phyloP scores from a whole-genome alignment of 2,329 filamentous ascomycete species.

The Colletotrichum camelliae region DNA sequence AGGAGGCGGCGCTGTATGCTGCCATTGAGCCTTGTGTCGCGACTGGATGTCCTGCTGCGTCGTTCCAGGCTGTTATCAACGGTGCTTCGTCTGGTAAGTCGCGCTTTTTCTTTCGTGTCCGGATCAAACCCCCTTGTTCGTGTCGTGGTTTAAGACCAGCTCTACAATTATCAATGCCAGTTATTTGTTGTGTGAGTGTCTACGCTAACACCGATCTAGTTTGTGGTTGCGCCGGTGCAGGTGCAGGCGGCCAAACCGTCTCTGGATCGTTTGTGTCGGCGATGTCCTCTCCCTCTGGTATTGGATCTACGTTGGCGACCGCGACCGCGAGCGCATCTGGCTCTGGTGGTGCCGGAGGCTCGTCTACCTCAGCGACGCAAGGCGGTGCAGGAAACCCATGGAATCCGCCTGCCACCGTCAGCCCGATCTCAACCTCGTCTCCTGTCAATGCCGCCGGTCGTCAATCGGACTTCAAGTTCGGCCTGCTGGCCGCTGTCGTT shows the following conservation, averaged over 20 bases:
- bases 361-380: conserved; percentile 1
- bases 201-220: neutral
- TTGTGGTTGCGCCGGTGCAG: conserved; percentile 10
- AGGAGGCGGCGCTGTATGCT: conserved; percentile 25
- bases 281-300: neutral
- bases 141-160: too few relatives aligned
- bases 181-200: too few relatives aligned
- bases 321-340: neutral
- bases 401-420: neutral
- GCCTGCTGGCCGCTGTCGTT: neutral
- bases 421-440: conserved; percentile 2
- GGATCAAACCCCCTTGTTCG: too few relatives aligned
- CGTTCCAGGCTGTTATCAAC: conserved; percentile 28
- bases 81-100: conserved; percentile 25
- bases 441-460: conserved; percentile 3
- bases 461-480: neutral
- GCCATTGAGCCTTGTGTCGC: conserved; percentile 32
- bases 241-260: neutral
- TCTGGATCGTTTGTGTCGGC: conserved; percentile 7
- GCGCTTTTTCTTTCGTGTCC: neutral
- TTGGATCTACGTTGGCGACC: neutral
- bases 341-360: neutral
- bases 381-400: neutral
- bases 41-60: conserved; percentile 27
- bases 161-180: fast-evolving